These are phyloP conservation scores for Maudiozyma saulgeensis DNA, from an alignment of 805 yeast genomes.

Conservation along the genomic window DNA sequence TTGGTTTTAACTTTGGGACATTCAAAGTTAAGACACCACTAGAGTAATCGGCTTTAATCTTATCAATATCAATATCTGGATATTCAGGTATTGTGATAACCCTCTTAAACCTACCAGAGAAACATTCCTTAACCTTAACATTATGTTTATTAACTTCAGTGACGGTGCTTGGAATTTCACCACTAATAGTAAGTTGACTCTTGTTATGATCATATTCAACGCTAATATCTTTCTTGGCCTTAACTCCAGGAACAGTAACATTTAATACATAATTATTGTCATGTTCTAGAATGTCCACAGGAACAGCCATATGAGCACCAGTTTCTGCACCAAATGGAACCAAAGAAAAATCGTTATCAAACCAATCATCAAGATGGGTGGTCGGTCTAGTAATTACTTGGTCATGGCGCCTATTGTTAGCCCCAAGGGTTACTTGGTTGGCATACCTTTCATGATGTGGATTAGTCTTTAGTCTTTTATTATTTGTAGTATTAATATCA, in stretches of 20 bases:
- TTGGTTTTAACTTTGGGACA: constrained; percentile 33
- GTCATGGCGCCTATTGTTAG: not conserved
- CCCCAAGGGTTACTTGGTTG: not conserved
- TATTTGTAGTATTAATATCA: constrained; percentile 17
- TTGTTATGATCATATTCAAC: constrained; percentile 39
- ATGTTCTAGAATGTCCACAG: constrained; percentile 39
- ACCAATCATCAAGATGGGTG: constrained; percentile 14
- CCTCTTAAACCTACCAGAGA: constrained; percentile 35
- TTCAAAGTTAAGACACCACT: constrained; percentile 37
- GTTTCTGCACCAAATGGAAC: constrained; percentile 18
- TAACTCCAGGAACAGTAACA: constrained; percentile 41
- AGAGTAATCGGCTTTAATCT: constrained; percentile 37
- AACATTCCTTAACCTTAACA: constrained; percentile 29
- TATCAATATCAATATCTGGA: constrained; percentile 34
- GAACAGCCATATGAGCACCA: constrained; percentile 28
- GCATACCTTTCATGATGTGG: constrained; percentile 5
- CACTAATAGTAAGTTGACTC: constrained; percentile 36
- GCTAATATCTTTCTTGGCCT: constrained; percentile 32
- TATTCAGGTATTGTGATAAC: constrained; percentile 33
- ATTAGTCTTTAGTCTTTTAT: constrained; percentile 12
- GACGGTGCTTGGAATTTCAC: constrained; percentile 31
- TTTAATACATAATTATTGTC: constrained; percentile 34
- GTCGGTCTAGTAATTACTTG: not conserved
- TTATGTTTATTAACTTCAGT: constrained; percentile 16
- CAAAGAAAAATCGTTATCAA: constrained; percentile 21